Evolutionary conservation across 2,329 filamentous ascomycete genomes (phyloP), one percentile per base, ranked within the genome.

Genomic region (Fusarium fracticaudum): DNA sequence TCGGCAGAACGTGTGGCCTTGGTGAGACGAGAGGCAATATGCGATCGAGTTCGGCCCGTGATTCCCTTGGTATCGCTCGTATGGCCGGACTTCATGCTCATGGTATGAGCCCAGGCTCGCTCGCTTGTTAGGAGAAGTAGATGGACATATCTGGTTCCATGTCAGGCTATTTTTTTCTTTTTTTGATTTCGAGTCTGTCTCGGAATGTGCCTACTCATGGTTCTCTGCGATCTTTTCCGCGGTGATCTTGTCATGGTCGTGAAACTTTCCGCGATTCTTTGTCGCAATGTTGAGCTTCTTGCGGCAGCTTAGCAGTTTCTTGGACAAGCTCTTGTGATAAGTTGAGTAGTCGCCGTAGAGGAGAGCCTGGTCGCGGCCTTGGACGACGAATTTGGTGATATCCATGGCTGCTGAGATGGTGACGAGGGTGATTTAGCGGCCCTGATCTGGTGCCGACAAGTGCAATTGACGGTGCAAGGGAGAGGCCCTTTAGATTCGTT

Each of bases 101-200:
- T 97, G 66, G 95, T 96, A 82, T 98, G 92, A 43, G 96, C 96
- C 94, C 95, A 98, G 59, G 95, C 94, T 73, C 96, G 90, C 85
- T 99, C 96, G 69, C 95, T 91, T 44, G 91, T 93, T 79, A 98
- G 90, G 64, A 99, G 88, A 38, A 96, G 87, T n/a, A 98, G 87
- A 75, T 93, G 88, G 55, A 92, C 89, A 83, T 91, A 94, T 83
- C 94, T 97, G 77, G 43, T 66, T 40, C 6, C 38, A 33, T 58
- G 54, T 75, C 65, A 76, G 72, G 54, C 73, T 60, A 77, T 71
- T n/a, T n/a, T 29, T 38, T n/a, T 11, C 12, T 13, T 40, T 38
- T 20, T n/a, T 51, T 9, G 38, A 33, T 50, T 60, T 61, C 41
- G 50, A 62, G 29, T 26, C 53, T 61, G 29, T 26, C 51, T 61